These are phyloP conservation scores for Clitopilus hobsonii DNA, from an alignment of 768 basidiomycete genomes.

Conservation along the genomic window DNA sequence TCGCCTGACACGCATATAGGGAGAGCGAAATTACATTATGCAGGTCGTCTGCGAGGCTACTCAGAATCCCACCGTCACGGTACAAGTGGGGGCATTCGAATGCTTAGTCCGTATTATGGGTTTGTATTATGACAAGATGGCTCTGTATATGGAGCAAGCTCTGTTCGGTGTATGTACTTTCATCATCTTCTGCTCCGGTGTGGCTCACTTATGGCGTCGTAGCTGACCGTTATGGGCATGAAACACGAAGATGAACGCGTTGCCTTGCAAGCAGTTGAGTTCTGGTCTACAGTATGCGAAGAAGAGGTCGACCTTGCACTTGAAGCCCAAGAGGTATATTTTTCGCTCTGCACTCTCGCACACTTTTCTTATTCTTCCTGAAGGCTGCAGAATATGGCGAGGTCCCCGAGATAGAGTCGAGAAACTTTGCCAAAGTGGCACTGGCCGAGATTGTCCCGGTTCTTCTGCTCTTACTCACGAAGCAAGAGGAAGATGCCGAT, in stretches of 20 bases:
- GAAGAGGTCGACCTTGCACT: conserved; percentile 91
- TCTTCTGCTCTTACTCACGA: conserved; percentile 80
- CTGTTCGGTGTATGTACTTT: conserved; percentile 73
- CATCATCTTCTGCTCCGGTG: conserved; percentile 8
- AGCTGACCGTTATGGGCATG: conserved; percentile 98
- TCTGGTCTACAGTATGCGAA: conserved; percentile 99
- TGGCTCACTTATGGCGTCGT: no score
- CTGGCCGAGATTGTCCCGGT: conserved; percentile 94
- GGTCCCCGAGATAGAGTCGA: conserved; percentile 77
- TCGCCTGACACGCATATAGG: conserved; percentile 42
- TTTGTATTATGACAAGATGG: conserved; percentile 98
- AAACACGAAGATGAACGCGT: conserved; percentile 88
- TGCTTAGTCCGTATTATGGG: conserved; percentile 96
- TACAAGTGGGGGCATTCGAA: conserved; percentile 96
- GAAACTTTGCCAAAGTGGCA: conserved; percentile 91
- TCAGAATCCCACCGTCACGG: conserved; percentile 70
- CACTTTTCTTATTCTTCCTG: not conserved
- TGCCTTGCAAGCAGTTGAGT: conserved; percentile 94
- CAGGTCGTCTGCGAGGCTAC: conserved; percentile 99
- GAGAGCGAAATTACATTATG: conserved; percentile 99
- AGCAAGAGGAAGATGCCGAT: conserved; percentile 94
- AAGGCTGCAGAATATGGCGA: conserved; percentile 91
- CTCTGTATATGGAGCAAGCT: conserved; percentile 98
- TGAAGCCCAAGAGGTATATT: conserved; percentile 82
- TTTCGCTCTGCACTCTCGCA: not conserved